phyloP scores from a whole-genome alignment of 202 grass and related monocot genomes.

The Zizania palustris region DNA sequence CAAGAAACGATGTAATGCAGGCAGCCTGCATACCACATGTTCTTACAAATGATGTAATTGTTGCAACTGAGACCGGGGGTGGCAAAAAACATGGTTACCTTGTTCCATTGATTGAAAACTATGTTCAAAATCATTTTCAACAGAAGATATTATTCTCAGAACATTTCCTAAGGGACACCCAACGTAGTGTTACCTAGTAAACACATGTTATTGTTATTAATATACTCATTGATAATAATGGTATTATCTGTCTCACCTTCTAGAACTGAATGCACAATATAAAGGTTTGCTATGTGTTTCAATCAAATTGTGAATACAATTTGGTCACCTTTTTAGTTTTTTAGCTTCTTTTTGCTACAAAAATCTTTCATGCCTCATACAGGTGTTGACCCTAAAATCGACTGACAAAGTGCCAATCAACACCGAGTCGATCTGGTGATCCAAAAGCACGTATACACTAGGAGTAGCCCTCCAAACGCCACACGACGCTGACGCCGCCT shows the following conservation, averaged over 20 bases:
- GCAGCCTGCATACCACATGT: constrained; percentile 84
- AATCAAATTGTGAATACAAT: neutral
- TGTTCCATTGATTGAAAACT: constrained; percentile 78
- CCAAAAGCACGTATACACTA: no score
- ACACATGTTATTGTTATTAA: constrained; percentile 9
- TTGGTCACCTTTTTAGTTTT: neutral
- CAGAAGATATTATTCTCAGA: constrained; percentile 35
- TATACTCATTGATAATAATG: constrained; percentile 7
- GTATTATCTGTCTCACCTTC: constrained; percentile 5
- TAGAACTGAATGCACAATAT: neutral
- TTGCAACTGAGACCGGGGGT: constrained; percentile 90
- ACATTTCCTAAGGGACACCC: constrained; percentile 17
- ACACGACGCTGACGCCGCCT: no score
- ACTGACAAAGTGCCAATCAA: no score
- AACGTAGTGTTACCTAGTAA: constrained; percentile 37
- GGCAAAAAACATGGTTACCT: constrained; percentile 97
- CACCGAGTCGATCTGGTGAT: no score
- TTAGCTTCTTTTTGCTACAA: constrained; percentile 29
- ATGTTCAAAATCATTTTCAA: constrained; percentile 47
- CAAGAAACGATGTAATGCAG: no score
- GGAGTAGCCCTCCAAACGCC: no score
- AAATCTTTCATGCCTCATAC: neutral
- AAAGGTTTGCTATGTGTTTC: neutral
- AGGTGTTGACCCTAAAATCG: no score
- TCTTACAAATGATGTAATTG: constrained; percentile 73